These are phyloP conservation scores for Psilocybe cubensis DNA, from an alignment of 768 basidiomycete genomes.

Conservation along the genomic window DNA sequence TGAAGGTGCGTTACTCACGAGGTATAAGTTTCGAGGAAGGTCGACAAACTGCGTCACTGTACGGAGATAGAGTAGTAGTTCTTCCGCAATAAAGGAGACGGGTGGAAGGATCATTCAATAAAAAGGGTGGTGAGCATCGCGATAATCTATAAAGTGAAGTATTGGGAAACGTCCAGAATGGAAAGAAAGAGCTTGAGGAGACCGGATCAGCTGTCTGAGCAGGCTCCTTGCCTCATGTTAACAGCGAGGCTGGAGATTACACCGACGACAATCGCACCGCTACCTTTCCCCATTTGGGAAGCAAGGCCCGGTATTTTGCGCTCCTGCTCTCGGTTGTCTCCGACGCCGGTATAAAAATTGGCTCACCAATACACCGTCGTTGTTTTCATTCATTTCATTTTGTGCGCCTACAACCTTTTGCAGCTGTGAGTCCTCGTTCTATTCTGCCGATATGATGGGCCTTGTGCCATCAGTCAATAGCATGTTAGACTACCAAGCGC, in stretches of 20 bases:
- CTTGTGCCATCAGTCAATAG: slow-evolving; percentile 42
- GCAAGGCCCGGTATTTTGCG: slow-evolving; percentile 9
- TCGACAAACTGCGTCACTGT: slow-evolving; percentile 29
- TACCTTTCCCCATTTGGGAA: slow-evolving; percentile 12
- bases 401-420: background rate
- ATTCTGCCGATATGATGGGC: slow-evolving; percentile 37
- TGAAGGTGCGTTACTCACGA: slow-evolving; percentile 46
- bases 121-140: slow-evolving; percentile 25
- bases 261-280: slow-evolving; percentile 7
- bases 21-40: slow-evolving; percentile 33
- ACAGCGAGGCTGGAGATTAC: slow-evolving; percentile 19
- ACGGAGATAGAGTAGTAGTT: slow-evolving; percentile 35
- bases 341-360: slow-evolving; percentile 8
- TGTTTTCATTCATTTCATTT: slow-evolving; percentile 14
- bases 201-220: slow-evolving; percentile 30
- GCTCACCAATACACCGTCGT: background rate
- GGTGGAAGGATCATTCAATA: slow-evolving; percentile 25
- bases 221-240: slow-evolving; percentile 8
- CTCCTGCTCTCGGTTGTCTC: slow-evolving; percentile 15
- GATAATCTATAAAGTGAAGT: slow-evolving; percentile 33
- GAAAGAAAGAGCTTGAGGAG: slow-evolving; percentile 23
- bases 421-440: background rate
- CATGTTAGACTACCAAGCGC: slow-evolving; percentile 59
- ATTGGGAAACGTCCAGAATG: slow-evolving; percentile 28
- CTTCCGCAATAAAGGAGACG: slow-evolving; percentile 23